Conservation (phyloP, 768 basidiomycete species). For the Termitomyces titanicus region DNA sequence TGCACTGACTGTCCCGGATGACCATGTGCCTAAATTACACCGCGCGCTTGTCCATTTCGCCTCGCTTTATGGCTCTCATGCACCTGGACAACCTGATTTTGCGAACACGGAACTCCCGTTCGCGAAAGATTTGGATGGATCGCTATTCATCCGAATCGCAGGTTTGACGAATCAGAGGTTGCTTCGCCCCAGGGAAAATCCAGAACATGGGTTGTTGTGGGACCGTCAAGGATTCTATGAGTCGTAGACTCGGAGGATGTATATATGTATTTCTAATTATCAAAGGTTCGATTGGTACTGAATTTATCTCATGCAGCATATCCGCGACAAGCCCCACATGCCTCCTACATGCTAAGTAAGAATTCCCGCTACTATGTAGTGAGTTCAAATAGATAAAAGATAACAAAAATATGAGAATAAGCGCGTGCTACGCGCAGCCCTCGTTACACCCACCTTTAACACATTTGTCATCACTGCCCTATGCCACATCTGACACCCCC, state of each 20-base stretch:
- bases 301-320: no score
- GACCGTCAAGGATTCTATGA: conserved; percentile 8
- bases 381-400: no score
- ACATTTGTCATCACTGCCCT: no score
- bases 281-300: no score
- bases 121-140: conserved; percentile 55
- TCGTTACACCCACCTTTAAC: no score
- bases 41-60: conserved; percentile 48
- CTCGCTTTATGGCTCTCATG: conserved; percentile 38
- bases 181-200: not conserved
- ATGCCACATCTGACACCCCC: no score
- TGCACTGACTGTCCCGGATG: conserved; percentile 53
- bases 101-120: conserved; percentile 42
- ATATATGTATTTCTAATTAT: no score
- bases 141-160: conserved; percentile 57
- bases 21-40: conserved; percentile 42
- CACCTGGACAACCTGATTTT: conserved; percentile 17
- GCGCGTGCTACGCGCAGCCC: no score
- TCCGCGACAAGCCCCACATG: no score
- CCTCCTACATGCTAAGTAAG: no score
- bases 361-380: no score
- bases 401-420: no score
- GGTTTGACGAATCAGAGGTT: conserved; percentile 44
- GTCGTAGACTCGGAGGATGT: not conserved
- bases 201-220: not conserved